phyloP scores from a whole-genome alignment of 345 rosid genomes.

The Leavenworthia alabamica region DNA sequence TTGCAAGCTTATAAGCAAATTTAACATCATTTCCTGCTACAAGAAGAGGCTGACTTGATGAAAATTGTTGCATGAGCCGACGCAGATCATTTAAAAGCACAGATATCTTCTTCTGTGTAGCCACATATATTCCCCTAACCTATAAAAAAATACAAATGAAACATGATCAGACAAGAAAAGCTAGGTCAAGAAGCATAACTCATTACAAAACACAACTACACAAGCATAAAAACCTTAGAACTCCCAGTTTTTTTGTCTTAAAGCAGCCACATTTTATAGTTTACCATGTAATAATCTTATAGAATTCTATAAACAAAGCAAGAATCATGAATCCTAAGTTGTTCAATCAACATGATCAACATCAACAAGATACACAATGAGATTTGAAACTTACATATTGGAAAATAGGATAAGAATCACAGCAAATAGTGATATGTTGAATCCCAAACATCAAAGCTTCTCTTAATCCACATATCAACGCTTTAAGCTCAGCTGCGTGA shows the following conservation, averaged over 20 bases:
- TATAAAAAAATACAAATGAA: background rate
- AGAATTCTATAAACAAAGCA: background rate
- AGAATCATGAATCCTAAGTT: too few relatives aligned
- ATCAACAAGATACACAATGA: too few relatives aligned
- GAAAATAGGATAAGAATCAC: constrained; percentile 14
- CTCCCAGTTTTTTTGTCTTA: too few relatives aligned
- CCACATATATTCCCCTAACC: too few relatives aligned
- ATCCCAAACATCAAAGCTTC: constrained; percentile 17
- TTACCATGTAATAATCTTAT: too few relatives aligned
- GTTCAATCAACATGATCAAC: too few relatives aligned
- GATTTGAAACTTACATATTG: constrained; percentile 18
- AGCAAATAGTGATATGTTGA: background rate
- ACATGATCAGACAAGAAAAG: background rate
- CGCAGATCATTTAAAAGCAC: constrained; percentile 23
- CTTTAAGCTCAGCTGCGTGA: constrained; percentile 24
- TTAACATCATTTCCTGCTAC: constrained; percentile 40
- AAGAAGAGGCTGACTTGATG: constrained; percentile 10
- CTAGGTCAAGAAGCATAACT: background rate
- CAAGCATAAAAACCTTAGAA: background rate
- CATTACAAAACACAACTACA: background rate
- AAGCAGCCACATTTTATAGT: too few relatives aligned
- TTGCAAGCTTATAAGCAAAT: constrained; percentile 58
- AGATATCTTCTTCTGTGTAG: too few relatives aligned
- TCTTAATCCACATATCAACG: constrained; percentile 18
- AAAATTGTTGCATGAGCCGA: constrained; percentile 3